These are phyloP conservation scores for Cladosporium sp. DNA, from an alignment of 2,329 filamentous ascomycete genomes.

Conservation along the genomic window DNA sequence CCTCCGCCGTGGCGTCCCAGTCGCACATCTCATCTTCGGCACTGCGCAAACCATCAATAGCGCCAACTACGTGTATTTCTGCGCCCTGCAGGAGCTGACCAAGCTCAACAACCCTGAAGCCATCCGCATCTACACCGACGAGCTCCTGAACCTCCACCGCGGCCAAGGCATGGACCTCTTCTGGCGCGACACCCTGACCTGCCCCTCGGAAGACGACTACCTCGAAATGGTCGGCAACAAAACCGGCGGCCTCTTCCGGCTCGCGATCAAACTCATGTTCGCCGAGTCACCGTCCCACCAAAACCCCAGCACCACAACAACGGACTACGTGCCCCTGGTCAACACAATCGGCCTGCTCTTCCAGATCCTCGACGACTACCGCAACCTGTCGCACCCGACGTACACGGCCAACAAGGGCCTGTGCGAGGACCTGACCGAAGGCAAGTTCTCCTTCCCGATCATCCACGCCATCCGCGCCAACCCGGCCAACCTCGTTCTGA, in stretches of 20 bases:
- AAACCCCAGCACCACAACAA: constrained; percentile 19
- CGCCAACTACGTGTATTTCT: constrained; percentile 84
- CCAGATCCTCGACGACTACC: constrained; percentile 90
- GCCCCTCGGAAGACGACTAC: constrained; percentile 81
- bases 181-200: constrained; percentile 80
- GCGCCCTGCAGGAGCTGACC: constrained; percentile 67
- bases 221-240: constrained; percentile 93
- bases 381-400: constrained; percentile 60
- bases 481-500: constrained; percentile 67
- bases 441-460: constrained; percentile 93
- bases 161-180: constrained; percentile 89
- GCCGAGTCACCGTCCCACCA: constrained; percentile 51
- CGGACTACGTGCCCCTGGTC: constrained; percentile 75
- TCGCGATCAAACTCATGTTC: constrained; percentile 85
- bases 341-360: constrained; percentile 80
- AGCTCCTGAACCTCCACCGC: constrained; percentile 75
- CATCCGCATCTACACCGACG: constrained; percentile 69
- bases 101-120: constrained; percentile 62
- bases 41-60: constrained; percentile 84
- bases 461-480: constrained; percentile 85
- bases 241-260: constrained; percentile 77
- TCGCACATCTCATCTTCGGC: constrained; percentile 79
- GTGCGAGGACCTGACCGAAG: constrained; percentile 92
- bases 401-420: constrained; percentile 89
- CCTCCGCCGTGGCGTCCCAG: constrained; percentile 71